Base-by-base conservation (phyloP, 2,329 filamentous ascomycete genomes). In the Pleoardoris graminearum region DNA sequence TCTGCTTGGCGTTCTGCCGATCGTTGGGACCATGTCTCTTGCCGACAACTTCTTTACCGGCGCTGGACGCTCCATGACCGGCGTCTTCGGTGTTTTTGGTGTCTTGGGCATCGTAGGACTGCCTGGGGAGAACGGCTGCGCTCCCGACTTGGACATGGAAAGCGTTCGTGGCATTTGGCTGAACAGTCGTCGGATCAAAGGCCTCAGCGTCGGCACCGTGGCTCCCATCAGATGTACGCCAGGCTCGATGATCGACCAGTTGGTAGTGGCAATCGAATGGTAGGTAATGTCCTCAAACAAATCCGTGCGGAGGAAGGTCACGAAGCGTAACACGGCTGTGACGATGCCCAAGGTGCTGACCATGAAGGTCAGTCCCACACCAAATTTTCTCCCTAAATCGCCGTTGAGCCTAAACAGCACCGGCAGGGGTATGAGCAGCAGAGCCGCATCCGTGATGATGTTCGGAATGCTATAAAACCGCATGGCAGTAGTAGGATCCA, bases 361-460 rank as follows among this genome's bases (percentile, higher is more conserved):
- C 3, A 60, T 17, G 42, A 66, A 66, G 14, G 60, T 61, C 10
- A 64, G 12, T 7, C 54, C 52, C 7, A 63, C 45, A 1, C 56
- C 58, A 16, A 64, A 25, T 36, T 63, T 66, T 11, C 30, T 50
- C 51, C 51, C 25, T 19, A 52, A 14, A 12, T 53, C 48, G 10
- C 62, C 52, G 17, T 66, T 61, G 7, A 75, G 55, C 1, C 58
- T 63, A 61, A 62, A 70, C 10, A 75, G 42, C 6, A 70, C 63
- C 1, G 72, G 72, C 23, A 74, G 55, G 3, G 74, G 73, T 7
- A 75, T 53, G 2, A 67, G 19, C 1, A 75, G 57, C 47, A 76
- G 57, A 4, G 69, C 55, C 3, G 67, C 51, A 51, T 76, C 72
- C 17, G 74, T 72, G 6, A 68, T 42, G n/a, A 75, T 72, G 47